Conservation (phyloP, 331 rosid genomes). For the Acacia pycnantha region DNA sequence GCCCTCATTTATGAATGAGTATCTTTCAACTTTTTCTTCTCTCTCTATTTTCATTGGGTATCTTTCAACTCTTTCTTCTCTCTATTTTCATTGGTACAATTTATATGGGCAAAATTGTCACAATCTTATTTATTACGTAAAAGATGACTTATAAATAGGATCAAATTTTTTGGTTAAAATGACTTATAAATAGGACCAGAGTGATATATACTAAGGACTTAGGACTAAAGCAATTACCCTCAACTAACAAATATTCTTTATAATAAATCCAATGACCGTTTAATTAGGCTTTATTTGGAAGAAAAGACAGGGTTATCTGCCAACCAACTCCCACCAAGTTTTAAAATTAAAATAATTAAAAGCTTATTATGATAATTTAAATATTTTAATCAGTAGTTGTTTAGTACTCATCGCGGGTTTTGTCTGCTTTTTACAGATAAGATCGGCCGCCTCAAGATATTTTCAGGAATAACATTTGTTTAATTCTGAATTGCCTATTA, state of each 20-base stretch:
- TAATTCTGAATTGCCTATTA: background rate
- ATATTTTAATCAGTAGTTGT: background rate
- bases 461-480: background rate
- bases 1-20: too few relatives aligned
- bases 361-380: background rate
- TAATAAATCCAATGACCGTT: background rate
- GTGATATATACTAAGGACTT: too few relatives aligned
- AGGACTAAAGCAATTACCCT: background rate
- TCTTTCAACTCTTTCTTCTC: too few relatives aligned
- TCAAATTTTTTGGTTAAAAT: too few relatives aligned
- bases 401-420: background rate
- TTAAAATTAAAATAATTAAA: background rate
- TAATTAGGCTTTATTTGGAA: background rate
- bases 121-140: too few relatives aligned
- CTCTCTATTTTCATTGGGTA: too few relatives aligned
- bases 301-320: background rate
- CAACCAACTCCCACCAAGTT: background rate
- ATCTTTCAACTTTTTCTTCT: too few relatives aligned
- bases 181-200: too few relatives aligned
- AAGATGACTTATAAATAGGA: too few relatives aligned
- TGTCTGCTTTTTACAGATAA: background rate
- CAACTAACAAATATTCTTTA: background rate
- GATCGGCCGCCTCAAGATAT: constrained; percentile 7
- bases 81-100: too few relatives aligned
- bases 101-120: too few relatives aligned